Conservation (phyloP, 2,329 filamentous ascomycete species). For the Fusarium kyushuense region DNA sequence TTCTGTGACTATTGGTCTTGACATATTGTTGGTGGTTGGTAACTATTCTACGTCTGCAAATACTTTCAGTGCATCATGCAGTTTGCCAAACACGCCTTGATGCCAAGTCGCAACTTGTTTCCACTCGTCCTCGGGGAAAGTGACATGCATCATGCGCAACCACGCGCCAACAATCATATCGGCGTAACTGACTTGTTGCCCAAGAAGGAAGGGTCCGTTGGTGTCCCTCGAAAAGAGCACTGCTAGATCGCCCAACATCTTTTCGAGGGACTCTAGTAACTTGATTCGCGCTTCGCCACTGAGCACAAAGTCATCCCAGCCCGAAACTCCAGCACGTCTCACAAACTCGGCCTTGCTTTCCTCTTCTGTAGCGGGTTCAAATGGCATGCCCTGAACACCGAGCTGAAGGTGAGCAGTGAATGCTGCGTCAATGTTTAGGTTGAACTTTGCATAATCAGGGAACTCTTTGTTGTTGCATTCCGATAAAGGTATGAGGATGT, state of each 20-base stretch:
- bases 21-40: not conserved
- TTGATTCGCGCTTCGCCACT: conserved; percentile 55
- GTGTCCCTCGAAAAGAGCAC: conserved; percentile 55
- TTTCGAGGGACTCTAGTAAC: conserved; percentile 55
- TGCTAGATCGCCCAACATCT: conserved; percentile 57
- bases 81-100: conserved; percentile 60
- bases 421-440: conserved; percentile 64
- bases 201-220: conserved; percentile 63
- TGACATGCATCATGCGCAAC: conserved; percentile 60
- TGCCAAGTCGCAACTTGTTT: conserved; percentile 61
- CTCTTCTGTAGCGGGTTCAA: conserved; percentile 63
- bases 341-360: conserved; percentile 61
- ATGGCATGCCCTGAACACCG: conserved; percentile 57
- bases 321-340: conserved; percentile 57
- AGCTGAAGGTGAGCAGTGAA: conserved; percentile 63
- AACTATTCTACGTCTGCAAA: conserved; percentile 52
- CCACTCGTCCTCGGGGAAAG: conserved; percentile 61
- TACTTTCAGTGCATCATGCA: conserved; percentile 60
- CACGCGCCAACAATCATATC: conserved; percentile 70
- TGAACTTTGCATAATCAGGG: conserved; percentile 62
- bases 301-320: conserved; percentile 59
- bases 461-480: conserved; percentile 46
- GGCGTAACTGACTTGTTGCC: conserved; percentile 60
- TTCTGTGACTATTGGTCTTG: not conserved
- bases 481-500: conserved; percentile 52